Evolutionary conservation across 495 filamentous ascomycete species (phyloP).

Genomic region (Penicillium riverlandense): DNA sequence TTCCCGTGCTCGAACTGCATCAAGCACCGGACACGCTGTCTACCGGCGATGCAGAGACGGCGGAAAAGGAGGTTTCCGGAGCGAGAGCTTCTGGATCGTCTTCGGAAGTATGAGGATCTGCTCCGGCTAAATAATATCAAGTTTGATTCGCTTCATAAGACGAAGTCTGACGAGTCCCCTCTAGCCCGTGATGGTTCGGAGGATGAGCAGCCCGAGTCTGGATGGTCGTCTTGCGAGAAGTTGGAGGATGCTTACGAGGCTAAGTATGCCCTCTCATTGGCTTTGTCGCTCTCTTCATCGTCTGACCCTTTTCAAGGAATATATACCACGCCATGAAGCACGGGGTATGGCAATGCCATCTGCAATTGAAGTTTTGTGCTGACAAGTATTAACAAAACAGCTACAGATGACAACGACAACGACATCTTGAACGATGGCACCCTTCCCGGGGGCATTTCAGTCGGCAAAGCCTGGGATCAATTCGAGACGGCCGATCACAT

Average conservation of each 20-base stretch:
- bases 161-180: slow-evolving; percentile 7
- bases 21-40: slow-evolving; percentile 33
- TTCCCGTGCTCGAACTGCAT: slow-evolving; percentile 49
- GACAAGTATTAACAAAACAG: neutral
- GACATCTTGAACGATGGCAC: slow-evolving; percentile 12
- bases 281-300: too few relatives aligned
- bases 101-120: slow-evolving; percentile 45
- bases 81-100: slow-evolving; percentile 44
- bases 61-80: slow-evolving; percentile 47
- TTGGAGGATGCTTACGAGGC: slow-evolving; percentile 25
- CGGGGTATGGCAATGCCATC: slow-evolving; percentile 26
- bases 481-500: slow-evolving; percentile 31
- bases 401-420: slow-evolving; percentile 12
- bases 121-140: slow-evolving; percentile 42
- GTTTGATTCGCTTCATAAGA: slow-evolving; percentile 45
- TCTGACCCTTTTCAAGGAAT: slow-evolving; percentile 22
- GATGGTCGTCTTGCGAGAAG: slow-evolving; percentile 16
- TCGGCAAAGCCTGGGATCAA: slow-evolving; percentile 41
- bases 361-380: neutral
- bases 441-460: neutral
- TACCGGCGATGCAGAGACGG: slow-evolving; percentile 37
- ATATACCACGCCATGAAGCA: slow-evolving; percentile 44
- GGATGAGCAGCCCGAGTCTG: slow-evolving; percentile 10
- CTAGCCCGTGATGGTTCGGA: slow-evolving; percentile 13
- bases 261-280: slow-evolving; percentile 23